A percentile compares a stretch with the other conserved stretches of the same genome.
These are phyloP conservation scores for Proliferodiscus dingleyae DNA, from an alignment of 2,329 filamentous ascomycete genomes.

Conservation along the genomic window DNA sequence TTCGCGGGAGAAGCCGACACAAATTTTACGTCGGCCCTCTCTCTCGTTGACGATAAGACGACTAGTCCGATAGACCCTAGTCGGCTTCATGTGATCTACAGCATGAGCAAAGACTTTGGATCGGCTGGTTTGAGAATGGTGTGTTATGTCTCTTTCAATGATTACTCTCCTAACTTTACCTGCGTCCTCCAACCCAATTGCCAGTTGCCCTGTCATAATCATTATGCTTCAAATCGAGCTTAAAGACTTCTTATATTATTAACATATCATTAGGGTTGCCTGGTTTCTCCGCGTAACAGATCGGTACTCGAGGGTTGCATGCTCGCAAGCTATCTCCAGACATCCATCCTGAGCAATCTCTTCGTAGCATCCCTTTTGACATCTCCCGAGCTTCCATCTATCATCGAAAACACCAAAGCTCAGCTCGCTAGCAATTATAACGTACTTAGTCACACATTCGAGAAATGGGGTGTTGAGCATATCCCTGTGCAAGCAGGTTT, in stretches of 20 bases:
- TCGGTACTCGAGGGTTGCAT: background rate
- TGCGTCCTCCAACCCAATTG: no score
- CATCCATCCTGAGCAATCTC: background rate
- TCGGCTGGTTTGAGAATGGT: background rate
- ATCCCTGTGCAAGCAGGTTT: background rate
- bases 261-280: no score
- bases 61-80: background rate
- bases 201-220: no score
- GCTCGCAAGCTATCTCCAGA: background rate
- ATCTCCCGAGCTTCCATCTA: background rate
- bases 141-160: no score
- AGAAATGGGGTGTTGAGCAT: background rate
- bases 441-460: background rate
- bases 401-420: background rate
- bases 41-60: no score
- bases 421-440: background rate
- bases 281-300: background rate
- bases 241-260: no score
- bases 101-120: background rate
- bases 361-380: background rate
- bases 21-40: background rate
- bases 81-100: background rate
- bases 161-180: no score
- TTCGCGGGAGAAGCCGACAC: background rate
- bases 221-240: no score